phyloP scores from a whole-genome alignment of 106 monocot species.

The Gastrodia elata region DNA sequence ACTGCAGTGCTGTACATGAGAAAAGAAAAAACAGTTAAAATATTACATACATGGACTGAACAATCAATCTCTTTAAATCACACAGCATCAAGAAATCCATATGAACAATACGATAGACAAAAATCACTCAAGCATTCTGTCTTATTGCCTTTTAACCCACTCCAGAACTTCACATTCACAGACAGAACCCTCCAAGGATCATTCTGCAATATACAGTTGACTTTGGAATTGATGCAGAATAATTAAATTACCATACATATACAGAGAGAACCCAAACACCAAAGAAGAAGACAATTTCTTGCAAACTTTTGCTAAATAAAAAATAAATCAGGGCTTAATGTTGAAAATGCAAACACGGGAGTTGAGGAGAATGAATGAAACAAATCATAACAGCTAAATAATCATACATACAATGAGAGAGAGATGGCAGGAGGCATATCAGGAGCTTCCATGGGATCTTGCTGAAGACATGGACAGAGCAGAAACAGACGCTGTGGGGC shows the following conservation, averaged over 20 bases:
- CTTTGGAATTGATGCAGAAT: background rate
- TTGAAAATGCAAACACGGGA: conserved; percentile 1
- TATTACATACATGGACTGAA: too few species aligned
- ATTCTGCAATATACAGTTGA: background rate
- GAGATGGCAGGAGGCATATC: conserved; percentile 6
- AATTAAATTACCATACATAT: conserved; percentile 4
- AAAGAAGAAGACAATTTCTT: conserved; percentile 1
- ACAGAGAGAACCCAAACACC: background rate
- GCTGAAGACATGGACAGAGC: conserved; percentile 73
- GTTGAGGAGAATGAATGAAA: conserved; percentile 7
- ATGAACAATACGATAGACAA: too few species aligned
- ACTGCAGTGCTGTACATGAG: too few species aligned
- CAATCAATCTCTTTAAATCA: too few species aligned
- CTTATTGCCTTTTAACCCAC: background rate
- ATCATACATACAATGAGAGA: conserved; percentile 28
- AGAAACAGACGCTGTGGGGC: conserved; percentile 88
- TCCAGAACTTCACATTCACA: background rate
- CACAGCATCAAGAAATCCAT: too few species aligned
- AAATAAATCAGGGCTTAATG: conserved; percentile 6
- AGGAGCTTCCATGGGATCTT: conserved; percentile 70
- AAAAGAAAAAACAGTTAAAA: too few species aligned
- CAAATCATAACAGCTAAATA: conserved; percentile 13
- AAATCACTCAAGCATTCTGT: too few species aligned
- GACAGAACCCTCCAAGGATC: background rate
- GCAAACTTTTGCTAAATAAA: background rate